Base-by-base conservation (phyloP, 352 stramenopile species). In the Phytophthora pini region DNA sequence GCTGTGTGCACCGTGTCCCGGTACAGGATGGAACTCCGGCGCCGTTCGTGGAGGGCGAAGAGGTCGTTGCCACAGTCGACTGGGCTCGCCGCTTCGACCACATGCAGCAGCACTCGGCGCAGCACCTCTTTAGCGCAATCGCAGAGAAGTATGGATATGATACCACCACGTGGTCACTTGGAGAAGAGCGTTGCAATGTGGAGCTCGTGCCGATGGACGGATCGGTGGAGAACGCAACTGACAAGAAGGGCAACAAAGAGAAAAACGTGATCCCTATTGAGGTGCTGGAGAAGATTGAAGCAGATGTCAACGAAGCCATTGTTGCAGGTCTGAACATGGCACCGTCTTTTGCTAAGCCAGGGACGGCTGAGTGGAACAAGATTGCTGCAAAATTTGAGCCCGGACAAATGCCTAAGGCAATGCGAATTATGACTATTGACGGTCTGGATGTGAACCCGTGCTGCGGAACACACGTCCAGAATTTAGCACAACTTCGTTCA, bases 91-190 rank as follows among this genome's bases (percentile, higher is more conserved):
- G 90, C 53, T 86, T 89, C 31, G 90, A 96, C 56, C 88, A 96
- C 72, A 96, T 96, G 88, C 85, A 92, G 65, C 88, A 96, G 68
- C 90, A 97, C 76, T 96, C 90, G 54, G 89, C 79, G 36, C 90
- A 97, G 69, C 90, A 97, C 55, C 62, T 97, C 34, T 78, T 96
- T 46, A 95, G 82, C 55, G 89, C 89, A n/a, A 82, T 97, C 29
- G 89, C 87, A 34, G 76, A 93, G 49, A 79, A 71, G 39, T 80
- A 90, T 66, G 79, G 82, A 22, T 85, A 87, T 29, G 74, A 92
- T 55, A 95, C 89, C 5, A 87, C 76, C 9, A 94, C 84, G n/a
- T 96, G 90, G 82, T 90, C 77, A 11, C 72, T 92, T 59, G 81
- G 77, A 10, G 74, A 85, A 20, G 73, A 90, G 62, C 74, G 81